phyloP scores from a whole-genome alignment of 768 basidiomycete genomes.

The Amanita exitialis region DNA sequence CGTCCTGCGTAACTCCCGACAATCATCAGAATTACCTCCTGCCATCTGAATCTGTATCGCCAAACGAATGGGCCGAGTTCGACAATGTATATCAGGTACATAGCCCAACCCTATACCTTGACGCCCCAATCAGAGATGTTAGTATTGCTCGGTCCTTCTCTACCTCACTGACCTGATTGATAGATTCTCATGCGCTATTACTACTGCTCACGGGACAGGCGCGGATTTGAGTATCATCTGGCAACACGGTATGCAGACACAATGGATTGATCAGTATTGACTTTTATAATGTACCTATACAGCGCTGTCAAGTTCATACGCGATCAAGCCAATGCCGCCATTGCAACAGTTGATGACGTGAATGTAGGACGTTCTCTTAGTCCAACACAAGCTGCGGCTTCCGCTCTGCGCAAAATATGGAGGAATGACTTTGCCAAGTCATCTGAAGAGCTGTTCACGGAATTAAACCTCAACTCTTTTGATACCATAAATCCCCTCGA shows the following conservation, averaged over 20 bases:
- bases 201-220: conserved; percentile 64
- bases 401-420: conserved; percentile 56
- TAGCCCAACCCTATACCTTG: conserved; percentile 72
- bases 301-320: conserved; percentile 84
- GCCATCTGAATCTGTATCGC: conserved; percentile 56
- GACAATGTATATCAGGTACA: conserved; percentile 90
- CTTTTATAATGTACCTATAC: neutral
- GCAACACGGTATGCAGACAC: conserved; percentile 57
- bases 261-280: neutral
- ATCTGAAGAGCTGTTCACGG: conserved; percentile 27
- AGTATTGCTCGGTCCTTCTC: conserved; percentile 16
- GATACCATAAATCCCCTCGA: conserved; percentile 46
- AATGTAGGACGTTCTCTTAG: conserved; percentile 22
- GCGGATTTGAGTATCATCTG: conserved; percentile 82
- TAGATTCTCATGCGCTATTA: conserved; percentile 87
- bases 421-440: conserved; percentile 41
- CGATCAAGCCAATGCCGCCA: conserved; percentile 58
- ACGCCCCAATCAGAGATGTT: conserved; percentile 72
- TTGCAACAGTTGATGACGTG: conserved; percentile 17
- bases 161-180: conserved; percentile 9
- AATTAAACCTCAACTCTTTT: conserved; percentile 18
- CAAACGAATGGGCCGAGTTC: conserved; percentile 71
- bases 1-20: conserved; percentile 19
- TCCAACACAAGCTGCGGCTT: conserved; percentile 58
- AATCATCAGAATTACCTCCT: conserved; percentile 45